A percentile compares a stretch with the other conserved stretches of the same genome.
Conservation (phyloP, 371 early-diverging fungal species). For the Mortierella sp. region DNA sequence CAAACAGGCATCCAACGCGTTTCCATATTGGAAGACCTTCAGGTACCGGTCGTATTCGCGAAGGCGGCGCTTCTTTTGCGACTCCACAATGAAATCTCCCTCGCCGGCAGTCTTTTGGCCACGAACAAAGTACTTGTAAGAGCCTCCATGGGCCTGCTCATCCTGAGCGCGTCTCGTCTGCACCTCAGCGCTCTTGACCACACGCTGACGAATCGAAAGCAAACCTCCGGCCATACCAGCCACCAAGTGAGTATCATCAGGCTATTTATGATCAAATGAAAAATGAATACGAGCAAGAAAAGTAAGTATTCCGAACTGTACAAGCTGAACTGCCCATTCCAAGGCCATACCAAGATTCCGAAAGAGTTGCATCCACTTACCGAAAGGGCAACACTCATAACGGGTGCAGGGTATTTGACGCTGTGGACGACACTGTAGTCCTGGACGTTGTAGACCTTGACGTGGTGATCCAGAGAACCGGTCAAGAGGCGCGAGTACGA, state of each 20-base stretch:
- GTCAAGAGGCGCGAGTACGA: conserved; percentile 82
- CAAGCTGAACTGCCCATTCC: neutral
- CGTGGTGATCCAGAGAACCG: conserved; percentile 95
- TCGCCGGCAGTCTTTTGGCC: conserved; percentile 64
- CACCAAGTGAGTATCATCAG: conserved; percentile 89
- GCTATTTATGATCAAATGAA: conserved; percentile 56
- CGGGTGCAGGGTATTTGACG: conserved; percentile 92
- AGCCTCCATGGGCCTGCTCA: conserved; percentile 66
- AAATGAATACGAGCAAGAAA: neutral
- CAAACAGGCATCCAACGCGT: conserved; percentile 86
- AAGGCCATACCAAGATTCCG: neutral
- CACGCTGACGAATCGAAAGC: conserved; percentile 87
- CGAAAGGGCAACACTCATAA: conserved; percentile 87
- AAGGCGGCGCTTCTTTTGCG: conserved; percentile 70
- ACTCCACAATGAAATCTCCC: conserved; percentile 81
- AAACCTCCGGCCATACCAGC: conserved; percentile 95
- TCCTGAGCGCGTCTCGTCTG: conserved; percentile 59
- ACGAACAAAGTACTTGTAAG: conserved; percentile 81
- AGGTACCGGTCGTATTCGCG: conserved; percentile 86
- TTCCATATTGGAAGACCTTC: conserved; percentile 85
- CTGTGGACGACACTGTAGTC: conserved; percentile 90
- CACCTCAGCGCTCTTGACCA: conserved; percentile 69
- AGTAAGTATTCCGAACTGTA: neutral
- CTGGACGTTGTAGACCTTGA: conserved; percentile 91
- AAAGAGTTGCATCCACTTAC: conserved; percentile 52